phyloP scores from a whole-genome alignment of 495 filamentous ascomycete species.

The Talaromyces thailandensis region DNA sequence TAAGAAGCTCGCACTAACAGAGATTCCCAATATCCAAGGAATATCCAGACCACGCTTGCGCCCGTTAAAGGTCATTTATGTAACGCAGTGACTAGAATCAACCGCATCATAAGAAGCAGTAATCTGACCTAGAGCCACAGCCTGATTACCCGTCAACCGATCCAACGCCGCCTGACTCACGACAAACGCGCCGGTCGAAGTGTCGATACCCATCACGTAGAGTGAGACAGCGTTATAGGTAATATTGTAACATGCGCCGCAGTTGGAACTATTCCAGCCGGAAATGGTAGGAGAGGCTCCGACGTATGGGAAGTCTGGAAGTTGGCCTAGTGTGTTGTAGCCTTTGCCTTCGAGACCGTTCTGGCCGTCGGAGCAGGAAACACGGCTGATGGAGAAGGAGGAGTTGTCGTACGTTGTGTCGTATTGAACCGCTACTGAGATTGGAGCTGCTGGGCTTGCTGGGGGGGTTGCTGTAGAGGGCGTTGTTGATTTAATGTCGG shows the following conservation, averaged over 20 bases:
- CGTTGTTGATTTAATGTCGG: neutral
- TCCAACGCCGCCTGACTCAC: slow-evolving; percentile 59
- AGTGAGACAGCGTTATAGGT: slow-evolving; percentile 51
- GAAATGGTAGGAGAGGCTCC: slow-evolving; percentile 52
- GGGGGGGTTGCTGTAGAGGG: neutral
- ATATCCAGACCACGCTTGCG: no score
- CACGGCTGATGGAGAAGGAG: slow-evolving; percentile 45
- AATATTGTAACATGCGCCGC: slow-evolving; percentile 63
- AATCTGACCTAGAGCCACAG: slow-evolving; percentile 45
- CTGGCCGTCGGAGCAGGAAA: slow-evolving; percentile 45
- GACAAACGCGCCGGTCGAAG: slow-evolving; percentile 51
- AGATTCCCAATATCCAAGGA: no score
- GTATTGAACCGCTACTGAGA: slow-evolving; percentile 25
- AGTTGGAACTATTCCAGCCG: slow-evolving; percentile 50
- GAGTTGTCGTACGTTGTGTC: slow-evolving; percentile 26
- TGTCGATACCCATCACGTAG: slow-evolving; percentile 60
- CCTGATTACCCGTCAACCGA: slow-evolving; percentile 49
- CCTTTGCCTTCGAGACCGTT: slow-evolving; percentile 60
- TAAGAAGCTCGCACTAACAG: neutral
- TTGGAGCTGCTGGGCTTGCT: neutral
- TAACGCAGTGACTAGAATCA: neutral
- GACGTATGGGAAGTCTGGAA: slow-evolving; percentile 50
- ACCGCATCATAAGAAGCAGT: slow-evolving; percentile 31
- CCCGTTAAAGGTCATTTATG: neutral
- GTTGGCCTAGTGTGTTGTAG: slow-evolving; percentile 51